phyloP scores from a whole-genome alignment of 1,139 yeast species.

The Zygoascus sp. region DNA sequence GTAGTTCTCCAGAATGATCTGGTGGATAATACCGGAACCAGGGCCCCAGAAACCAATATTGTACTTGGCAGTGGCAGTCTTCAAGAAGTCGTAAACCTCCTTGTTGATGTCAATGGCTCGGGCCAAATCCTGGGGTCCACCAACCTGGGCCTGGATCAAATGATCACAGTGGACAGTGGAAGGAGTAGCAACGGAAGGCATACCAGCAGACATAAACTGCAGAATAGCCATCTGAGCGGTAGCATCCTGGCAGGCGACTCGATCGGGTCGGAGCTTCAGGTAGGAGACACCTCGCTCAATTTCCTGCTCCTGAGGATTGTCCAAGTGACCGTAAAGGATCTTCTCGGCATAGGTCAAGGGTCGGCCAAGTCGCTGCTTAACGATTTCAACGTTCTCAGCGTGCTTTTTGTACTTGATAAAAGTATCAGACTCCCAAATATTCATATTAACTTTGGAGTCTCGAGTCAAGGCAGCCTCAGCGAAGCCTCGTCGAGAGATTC shows the following conservation, averaged over 20 bases:
- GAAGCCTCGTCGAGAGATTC: constrained; percentile 49
- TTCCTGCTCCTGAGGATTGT: constrained; percentile 91
- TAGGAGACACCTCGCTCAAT: constrained; percentile 95
- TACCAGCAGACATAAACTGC: constrained; percentile 96
- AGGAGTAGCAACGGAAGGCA: constrained; percentile 93
- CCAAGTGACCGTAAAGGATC: constrained; percentile 92
- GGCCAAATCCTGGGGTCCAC: constrained; percentile 87
- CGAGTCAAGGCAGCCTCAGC: constrained; percentile 73
- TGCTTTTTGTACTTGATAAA: constrained; percentile 49
- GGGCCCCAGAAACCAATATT: constrained; percentile 99
- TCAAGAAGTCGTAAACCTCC: constrained; percentile 95
- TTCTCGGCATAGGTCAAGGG: constrained; percentile 98
- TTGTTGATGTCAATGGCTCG: constrained; percentile 91
- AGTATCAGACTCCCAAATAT: constrained; percentile 80
- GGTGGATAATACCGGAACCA: constrained; percentile 98
- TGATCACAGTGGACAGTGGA: constrained; percentile 99
- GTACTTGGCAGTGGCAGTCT: constrained; percentile 93
- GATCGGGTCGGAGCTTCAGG: constrained; percentile 96
- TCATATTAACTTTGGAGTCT: constrained; percentile 91
- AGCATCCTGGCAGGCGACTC: constrained; percentile 99
- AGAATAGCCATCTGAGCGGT: constrained; percentile 99
- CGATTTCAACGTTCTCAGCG: constrained; percentile 77
- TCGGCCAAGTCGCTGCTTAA: constrained; percentile 79
- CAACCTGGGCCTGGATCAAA: constrained; percentile 95
- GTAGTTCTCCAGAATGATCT: constrained; percentile 91